Conservation (phyloP, 2,329 filamentous ascomycete genomes). For the Exophiala aquamarina region DNA sequence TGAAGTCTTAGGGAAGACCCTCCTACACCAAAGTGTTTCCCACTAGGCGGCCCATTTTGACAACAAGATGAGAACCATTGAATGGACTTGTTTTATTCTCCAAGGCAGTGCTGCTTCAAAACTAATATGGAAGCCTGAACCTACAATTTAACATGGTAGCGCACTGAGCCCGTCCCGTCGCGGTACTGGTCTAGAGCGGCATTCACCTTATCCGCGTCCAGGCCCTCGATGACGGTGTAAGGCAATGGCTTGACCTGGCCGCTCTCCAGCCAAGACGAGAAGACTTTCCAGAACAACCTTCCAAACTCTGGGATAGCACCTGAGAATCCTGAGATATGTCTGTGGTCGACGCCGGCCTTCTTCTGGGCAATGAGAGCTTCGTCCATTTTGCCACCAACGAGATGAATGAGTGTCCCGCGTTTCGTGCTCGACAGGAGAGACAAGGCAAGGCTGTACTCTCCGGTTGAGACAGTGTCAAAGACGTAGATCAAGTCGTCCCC, state of each 20-base stretch:
- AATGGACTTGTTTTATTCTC: too few species aligned
- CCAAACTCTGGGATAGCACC: conserved; percentile 30
- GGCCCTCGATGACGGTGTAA: conserved; percentile 31
- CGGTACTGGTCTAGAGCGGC: conserved; percentile 38
- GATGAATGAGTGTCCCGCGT: conserved; percentile 33
- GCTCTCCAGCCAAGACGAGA: conserved; percentile 32
- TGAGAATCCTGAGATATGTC: conserved; percentile 31
- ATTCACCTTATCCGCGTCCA: conserved; percentile 36
- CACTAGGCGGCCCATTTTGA: too few species aligned
- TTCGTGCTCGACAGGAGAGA: conserved; percentile 36
- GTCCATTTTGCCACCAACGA: conserved; percentile 11
- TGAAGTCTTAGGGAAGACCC: too few species aligned
- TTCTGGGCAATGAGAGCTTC: conserved; percentile 32
- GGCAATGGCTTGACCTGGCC: conserved; percentile 25
- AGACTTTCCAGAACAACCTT: conserved; percentile 33
- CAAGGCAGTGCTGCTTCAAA: too few species aligned
- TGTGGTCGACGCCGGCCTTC: conserved; percentile 33
- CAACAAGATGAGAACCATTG: too few species aligned
- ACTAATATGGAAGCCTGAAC: too few species aligned
- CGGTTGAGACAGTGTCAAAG: conserved; percentile 36
- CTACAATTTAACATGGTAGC: conserved; percentile 3
- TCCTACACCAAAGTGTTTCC: too few species aligned
- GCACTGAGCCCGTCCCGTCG: conserved; percentile 20
- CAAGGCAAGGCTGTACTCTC: conserved; percentile 29
- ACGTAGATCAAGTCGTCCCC: conserved; percentile 41